phyloP scores from a whole-genome alignment of 352 stramenopile species.

The Phytophthora boehmeriae region DNA sequence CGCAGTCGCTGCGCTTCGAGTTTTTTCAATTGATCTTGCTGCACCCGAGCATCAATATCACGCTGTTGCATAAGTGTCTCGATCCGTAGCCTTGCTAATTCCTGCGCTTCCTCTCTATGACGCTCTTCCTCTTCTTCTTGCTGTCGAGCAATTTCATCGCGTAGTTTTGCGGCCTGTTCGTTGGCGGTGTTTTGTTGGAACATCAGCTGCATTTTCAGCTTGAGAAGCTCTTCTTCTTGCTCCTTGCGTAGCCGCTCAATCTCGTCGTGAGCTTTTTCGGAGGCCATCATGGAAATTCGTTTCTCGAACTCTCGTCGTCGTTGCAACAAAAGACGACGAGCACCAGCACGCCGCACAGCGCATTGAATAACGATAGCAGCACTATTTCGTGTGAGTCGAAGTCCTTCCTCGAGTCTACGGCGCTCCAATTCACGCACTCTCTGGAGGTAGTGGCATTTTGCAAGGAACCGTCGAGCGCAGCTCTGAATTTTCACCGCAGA shows the following conservation, averaged over 20 bases:
- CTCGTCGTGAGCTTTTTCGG: constrained; percentile 80
- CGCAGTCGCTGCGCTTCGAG: constrained; percentile 44
- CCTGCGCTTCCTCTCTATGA: constrained; percentile 55
- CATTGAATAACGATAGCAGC: constrained; percentile 77
- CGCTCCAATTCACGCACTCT: constrained; percentile 39
- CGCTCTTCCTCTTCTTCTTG: constrained; percentile 52
- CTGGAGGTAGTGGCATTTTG: constrained; percentile 36
- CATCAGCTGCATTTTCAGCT: constrained; percentile 70
- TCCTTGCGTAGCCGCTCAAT: constrained; percentile 76
- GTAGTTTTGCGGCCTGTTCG: constrained; percentile 50
- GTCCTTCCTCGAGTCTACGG: constrained; percentile 29
- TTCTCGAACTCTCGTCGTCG: constrained; percentile 77
- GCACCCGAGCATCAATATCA: constrained; percentile 45
- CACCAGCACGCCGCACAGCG: constrained; percentile 49
- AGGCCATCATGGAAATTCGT: constrained; percentile 81
- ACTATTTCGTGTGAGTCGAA: constrained; percentile 41
- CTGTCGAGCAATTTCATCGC: constrained; percentile 47
- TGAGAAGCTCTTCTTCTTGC: constrained; percentile 70
- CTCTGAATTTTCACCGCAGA: constrained; percentile 80
- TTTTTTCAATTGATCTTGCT: constrained; percentile 40
- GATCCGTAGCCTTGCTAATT: constrained; percentile 55
- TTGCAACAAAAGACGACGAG: constrained; percentile 42
- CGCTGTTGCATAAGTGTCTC: constrained; percentile 66
- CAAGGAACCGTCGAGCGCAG: constrained; percentile 60
- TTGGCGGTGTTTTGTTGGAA: constrained; percentile 58